These are phyloP conservation scores for Rusavskia elegans DNA, from an alignment of 495 filamentous ascomycete genomes.

Conservation along the genomic window DNA sequence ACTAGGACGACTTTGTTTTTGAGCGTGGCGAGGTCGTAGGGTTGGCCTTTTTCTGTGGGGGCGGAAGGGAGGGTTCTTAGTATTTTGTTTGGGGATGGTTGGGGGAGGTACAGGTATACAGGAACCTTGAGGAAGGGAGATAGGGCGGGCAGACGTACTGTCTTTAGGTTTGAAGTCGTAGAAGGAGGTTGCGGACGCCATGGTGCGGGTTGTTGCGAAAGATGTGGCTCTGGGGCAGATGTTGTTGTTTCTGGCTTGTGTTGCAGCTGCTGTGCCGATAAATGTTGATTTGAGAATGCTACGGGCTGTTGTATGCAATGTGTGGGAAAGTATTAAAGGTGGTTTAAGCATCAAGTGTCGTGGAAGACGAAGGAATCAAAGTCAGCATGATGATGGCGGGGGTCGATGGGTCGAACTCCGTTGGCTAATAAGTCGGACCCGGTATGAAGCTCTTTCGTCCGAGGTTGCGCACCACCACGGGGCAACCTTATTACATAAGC, in stretches of 20 bases:
- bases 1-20: conserved; percentile 84
- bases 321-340: not conserved
- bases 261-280: not conserved
- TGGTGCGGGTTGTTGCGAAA: conserved; percentile 26
- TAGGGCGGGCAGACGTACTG: conserved; percentile 36
- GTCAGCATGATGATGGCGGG: not conserved
- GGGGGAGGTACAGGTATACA: not conserved
- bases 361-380: not conserved
- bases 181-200: conserved; percentile 79
- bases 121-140: not conserved
- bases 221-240: not conserved
- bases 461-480: not conserved
- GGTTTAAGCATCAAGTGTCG: not conserved
- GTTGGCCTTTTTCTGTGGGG: conserved; percentile 53
- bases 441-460: not conserved
- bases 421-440: not conserved
- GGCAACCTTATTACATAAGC: too few relatives aligned
- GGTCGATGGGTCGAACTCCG: conserved; percentile 1
- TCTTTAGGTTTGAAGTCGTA: conserved; percentile 82
- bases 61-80: conserved; percentile 5
- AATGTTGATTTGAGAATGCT: not conserved
- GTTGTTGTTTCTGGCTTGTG: not conserved
- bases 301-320: too few relatives aligned
- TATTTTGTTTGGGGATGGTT: not conserved
- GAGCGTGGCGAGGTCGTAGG: conserved; percentile 50